Evolutionary conservation across 2,329 filamentous ascomycete genomes (phyloP).

Genomic region (Sclerotiophoma versabilis): DNA sequence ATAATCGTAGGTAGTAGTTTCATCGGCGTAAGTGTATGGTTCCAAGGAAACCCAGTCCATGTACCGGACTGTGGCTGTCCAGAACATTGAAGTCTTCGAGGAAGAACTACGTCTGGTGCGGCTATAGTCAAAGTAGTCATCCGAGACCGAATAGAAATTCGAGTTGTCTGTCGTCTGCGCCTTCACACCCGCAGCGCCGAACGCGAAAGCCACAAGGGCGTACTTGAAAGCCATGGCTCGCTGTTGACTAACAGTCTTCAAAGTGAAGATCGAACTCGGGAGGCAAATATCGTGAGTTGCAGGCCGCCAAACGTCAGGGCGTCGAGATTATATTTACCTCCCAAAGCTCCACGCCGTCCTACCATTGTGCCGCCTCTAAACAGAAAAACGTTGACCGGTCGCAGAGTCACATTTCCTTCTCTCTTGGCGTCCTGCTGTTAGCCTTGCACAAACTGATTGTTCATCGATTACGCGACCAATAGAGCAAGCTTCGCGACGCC

Average conservation of each 20-base stretch:
- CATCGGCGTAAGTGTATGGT: constrained; percentile 21
- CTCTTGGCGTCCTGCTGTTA: constrained; percentile 24
- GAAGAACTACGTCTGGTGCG: constrained; percentile 6
- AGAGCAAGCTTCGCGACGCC: constrained; percentile 12
- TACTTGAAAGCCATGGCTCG: constrained; percentile 26
- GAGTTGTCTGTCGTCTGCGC: constrained; percentile 9
- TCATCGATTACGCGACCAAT: constrained; percentile 9
- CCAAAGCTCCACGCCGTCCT: constrained; percentile 18
- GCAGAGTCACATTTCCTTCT: constrained; percentile 27
- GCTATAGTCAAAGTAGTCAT: constrained; percentile 10
- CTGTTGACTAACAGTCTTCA: background rate
- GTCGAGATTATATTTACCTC: constrained; percentile 31
- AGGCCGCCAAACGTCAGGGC: constrained; percentile 21
- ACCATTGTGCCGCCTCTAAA: constrained; percentile 13
- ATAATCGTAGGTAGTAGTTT: constrained; percentile 13
- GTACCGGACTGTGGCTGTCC: constrained; percentile 35
- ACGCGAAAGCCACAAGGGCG: constrained; percentile 20
- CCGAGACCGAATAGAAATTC: constrained; percentile 7
- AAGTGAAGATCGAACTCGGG: constrained; percentile 15
- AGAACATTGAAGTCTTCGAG: constrained; percentile 26
- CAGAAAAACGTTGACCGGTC: constrained; percentile 32
- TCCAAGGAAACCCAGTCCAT: constrained; percentile 22
- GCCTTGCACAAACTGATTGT: constrained; percentile 26
- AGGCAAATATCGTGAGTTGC: constrained; percentile 19
- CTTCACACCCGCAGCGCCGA: constrained; percentile 18